Base-by-base conservation (phyloP, 208 protist genomes). In the Leishmania tropica region DNA sequence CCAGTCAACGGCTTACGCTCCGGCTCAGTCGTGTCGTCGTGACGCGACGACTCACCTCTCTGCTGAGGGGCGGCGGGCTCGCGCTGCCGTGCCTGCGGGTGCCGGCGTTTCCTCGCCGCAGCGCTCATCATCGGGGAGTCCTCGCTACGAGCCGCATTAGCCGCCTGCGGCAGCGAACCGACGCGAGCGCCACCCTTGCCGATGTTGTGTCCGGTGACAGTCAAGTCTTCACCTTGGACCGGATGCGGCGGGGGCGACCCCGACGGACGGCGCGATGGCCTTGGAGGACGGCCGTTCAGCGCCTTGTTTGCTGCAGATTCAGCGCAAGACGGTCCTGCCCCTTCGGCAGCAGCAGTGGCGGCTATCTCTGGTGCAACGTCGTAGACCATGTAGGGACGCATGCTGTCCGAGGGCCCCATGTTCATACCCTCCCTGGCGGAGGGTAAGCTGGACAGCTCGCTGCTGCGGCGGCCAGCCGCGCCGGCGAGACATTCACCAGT, bases 341-440 rank as follows among this genome's bases (percentile, higher is more conserved):
- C 13, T 37, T 51, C 45, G 24, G 13, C 64, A 47, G 60, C 42
- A n/a, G 45, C 70, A 51, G 7, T 24, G 45, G 28, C 45, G 11
- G 42, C 70, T 37, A 19, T 45, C 68, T 68, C 58, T 10, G 58
- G 62, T n/a, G 35, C 15, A 10, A n/a, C 65, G 79, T 90, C 87
- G 76, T 89, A 85, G 31, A 90, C 54, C 87, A 90, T 89, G 79
- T 85, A 83, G 5, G 84, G 83, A 42, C 81, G 82, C 86, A 92
- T 90, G 74, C 87, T 89, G n/a, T 87, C 87, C 24, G 85, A 85
- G 11, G 87, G 89, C 21, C 71, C 81, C 73, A 84, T 72, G 15
- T 64, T 47, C 60, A 60, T 24, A 6, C 53, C 47, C 58, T 68
- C 53, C 58, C 17, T 24, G 5, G 54, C 17, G 47, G 53, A 75